phyloP scores from a whole-genome alignment of 148 eudicot genomes.

The Silene conica region DNA sequence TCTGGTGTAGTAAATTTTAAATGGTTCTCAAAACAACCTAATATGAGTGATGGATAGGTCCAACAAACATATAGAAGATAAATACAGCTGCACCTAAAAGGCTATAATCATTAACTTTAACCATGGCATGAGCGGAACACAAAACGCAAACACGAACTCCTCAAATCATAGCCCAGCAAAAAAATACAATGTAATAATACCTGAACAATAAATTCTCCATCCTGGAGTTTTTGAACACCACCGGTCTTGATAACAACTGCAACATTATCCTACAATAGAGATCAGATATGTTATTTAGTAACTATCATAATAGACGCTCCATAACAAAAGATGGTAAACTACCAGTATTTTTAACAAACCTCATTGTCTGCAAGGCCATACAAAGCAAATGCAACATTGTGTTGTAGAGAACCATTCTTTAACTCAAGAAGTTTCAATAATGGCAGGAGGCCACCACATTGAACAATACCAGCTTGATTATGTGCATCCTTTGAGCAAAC shows the following conservation, averaged over 20 bases:
- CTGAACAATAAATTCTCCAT: slow-evolving; percentile 83
- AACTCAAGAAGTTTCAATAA: slow-evolving; percentile 83
- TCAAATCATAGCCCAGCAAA: neutral
- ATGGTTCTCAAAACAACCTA: neutral
- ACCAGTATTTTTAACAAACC: slow-evolving; percentile 30
- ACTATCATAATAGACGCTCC: neutral
- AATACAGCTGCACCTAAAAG: neutral
- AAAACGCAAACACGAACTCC: neutral
- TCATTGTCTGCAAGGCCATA: slow-evolving; percentile 98
- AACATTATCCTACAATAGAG: slow-evolving; percentile 67
- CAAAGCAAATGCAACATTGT: slow-evolving; percentile 92
- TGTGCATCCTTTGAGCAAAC: slow-evolving; percentile 60
- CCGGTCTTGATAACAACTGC: slow-evolving; percentile 70
- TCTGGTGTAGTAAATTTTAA: neutral
- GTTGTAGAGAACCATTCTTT: slow-evolving; percentile 76
- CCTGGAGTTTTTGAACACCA: slow-evolving; percentile 81
- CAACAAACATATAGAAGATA: neutral
- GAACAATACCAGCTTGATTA: slow-evolving; percentile 94
- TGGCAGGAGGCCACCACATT: slow-evolving; percentile 69
- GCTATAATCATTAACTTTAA: neutral
- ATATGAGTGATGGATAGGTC: neutral
- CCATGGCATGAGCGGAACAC: neutral
- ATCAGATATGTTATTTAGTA: neutral
- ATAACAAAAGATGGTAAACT: neutral
- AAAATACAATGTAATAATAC: slow-evolving; percentile 28